Conservation (phyloP, 176 grass and related monocot genomes). For the Phragmites australis region DNA sequence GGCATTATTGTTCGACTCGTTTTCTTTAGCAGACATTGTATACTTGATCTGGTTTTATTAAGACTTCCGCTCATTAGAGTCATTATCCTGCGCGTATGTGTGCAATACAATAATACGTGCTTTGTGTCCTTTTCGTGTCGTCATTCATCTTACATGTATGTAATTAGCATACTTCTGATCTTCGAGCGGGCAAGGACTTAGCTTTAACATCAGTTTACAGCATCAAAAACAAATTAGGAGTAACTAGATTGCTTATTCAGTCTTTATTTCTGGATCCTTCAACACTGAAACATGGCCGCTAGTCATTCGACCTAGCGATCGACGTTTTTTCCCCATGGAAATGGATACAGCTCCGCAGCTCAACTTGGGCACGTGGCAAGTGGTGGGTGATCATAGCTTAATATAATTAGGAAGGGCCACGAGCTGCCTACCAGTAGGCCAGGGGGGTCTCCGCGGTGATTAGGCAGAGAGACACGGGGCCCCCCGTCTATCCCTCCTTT, state of each 20-base stretch:
- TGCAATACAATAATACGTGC: background rate
- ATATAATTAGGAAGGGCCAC: background rate
- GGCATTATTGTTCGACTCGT: background rate
- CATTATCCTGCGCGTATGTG: slow-evolving; percentile 16
- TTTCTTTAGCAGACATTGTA: background rate
- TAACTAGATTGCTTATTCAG: too few relatives aligned
- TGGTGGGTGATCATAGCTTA: slow-evolving; percentile 32
- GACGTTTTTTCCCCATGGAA: background rate
- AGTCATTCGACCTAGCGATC: background rate
- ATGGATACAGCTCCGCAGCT: background rate
- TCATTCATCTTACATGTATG: too few relatives aligned
- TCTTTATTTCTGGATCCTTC: too few relatives aligned
- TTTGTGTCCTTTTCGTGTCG: slow-evolving; percentile 7
- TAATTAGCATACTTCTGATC: too few relatives aligned
- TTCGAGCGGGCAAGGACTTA: too few relatives aligned
- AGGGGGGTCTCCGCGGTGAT: background rate
- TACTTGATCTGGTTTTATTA: slow-evolving; percentile 1
- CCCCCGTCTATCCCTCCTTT: background rate
- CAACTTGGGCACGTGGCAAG: slow-evolving; percentile 47
- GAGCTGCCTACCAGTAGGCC: slow-evolving; percentile 21
- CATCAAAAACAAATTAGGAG: too few relatives aligned
- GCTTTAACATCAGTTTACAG: too few relatives aligned
- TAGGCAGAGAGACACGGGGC: slow-evolving; percentile 48
- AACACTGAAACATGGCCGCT: background rate
- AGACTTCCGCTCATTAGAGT: slow-evolving; percentile 48